A percentile compares a stretch with the other conserved stretches of the same genome.
Evolutionary conservation across 2,329 filamentous ascomycete species (phyloP).

Genomic region (Exophiala oligosperma): DNA sequence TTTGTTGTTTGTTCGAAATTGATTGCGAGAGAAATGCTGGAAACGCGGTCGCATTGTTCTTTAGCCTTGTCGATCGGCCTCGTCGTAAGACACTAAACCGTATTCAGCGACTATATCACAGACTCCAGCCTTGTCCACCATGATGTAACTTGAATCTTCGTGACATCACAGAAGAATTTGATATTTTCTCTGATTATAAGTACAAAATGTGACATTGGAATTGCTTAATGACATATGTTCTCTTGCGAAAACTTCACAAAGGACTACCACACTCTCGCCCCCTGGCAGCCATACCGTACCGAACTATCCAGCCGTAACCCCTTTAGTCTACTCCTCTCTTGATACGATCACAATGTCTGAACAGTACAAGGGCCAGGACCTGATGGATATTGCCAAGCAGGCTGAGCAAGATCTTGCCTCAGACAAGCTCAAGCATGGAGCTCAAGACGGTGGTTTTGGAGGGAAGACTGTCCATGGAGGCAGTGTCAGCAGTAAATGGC

Average conservation of each 20-base stretch:
- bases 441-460: conserved; percentile 34
- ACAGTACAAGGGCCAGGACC: conserved; percentile 26
- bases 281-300: background rate
- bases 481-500: conserved; percentile 41
- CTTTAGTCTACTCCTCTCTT: background rate
- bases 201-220: no score
- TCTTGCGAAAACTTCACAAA: background rate
- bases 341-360: conserved; percentile 15
- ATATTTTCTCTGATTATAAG: no score
- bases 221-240: no score
- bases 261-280: background rate
- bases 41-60: background rate
- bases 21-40: no score
- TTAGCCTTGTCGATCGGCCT: background rate
- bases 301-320: background rate
- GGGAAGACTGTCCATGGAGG: conserved; percentile 28
- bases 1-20: no score
- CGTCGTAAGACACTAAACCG: background rate
- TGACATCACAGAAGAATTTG: no score
- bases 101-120: no score
- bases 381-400: conserved; percentile 31
- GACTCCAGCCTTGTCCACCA: no score
- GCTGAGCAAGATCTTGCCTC: conserved; percentile 44
- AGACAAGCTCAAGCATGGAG: conserved; percentile 37
- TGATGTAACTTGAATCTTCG: no score